Base-by-base conservation (phyloP, 139 green algal species). In the Micractinium sp. region DNA sequence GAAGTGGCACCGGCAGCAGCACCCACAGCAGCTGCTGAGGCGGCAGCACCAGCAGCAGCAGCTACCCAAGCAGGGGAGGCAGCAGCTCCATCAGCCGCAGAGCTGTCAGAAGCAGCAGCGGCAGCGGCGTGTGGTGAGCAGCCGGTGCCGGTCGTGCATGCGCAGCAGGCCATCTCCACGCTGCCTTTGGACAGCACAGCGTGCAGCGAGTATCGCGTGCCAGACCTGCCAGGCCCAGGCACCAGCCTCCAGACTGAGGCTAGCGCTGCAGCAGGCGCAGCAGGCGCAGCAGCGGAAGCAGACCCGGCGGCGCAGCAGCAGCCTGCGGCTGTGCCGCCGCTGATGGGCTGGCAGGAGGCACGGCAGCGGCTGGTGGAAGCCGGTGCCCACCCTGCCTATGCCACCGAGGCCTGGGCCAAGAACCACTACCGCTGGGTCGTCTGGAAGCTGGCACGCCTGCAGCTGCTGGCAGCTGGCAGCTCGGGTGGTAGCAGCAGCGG, bases 381-480 rank as follows among this genome's bases (percentile, higher is more conserved):
- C 31, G 93, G 93, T 16, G 93, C 93, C n/a, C 91, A 93, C 69
- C 39, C 80, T 0, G 31, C 56, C 0, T 81, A 91, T 18, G 93
- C 90, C 20, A 92, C 89, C 0, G 63, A 82, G 1, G 93, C 88
- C 5, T 97, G 95, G 95, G 91, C 94, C 20, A 33, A 33, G 33
- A 97, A 97, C 87, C 92, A 95, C 75, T 95, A 89, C 84, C 92
- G 89, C 12, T 96, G 93, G 95, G 87, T 95, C 61, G 90, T 97
- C n/a, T 97, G 95, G 94, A 97, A 97, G 91, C 92, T 96, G 73
- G 93, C 95, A 41, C 74, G 86, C 1, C 93, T 94, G 73, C 93
- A 95, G 81, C 63, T 84, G 77, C 67, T 66, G 36, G 56, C 75
- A 12, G 9, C 60, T 19, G 16, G n/a, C 56, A 38, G 53, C 29